phyloP scores from a whole-genome alignment of 345 rosid genomes.

The Syzygium aqueum region DNA sequence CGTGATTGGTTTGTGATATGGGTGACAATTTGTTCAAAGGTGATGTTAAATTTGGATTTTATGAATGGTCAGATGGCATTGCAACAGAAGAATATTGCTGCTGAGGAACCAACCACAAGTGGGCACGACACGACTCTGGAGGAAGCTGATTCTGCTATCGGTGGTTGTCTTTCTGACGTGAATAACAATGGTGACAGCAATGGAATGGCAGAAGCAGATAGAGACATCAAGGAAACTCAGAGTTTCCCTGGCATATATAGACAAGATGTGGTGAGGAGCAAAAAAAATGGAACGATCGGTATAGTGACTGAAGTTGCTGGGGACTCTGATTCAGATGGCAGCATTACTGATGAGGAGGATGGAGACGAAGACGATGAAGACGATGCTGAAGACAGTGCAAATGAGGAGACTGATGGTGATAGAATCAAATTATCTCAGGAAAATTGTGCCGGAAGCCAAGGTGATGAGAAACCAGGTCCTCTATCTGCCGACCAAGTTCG shows the following conservation, averaged over 20 bases:
- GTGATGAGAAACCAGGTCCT: constrained; percentile 35
- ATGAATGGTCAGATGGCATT: constrained; percentile 47
- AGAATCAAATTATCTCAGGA: not conserved
- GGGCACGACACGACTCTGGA: constrained; percentile 4
- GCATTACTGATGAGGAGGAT: constrained; percentile 50
- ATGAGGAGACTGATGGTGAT: constrained; percentile 13
- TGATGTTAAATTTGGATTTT: not conserved
- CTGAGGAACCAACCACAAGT: constrained; percentile 12
- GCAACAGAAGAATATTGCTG: constrained; percentile 23
- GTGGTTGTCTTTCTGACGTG: constrained; percentile 15
- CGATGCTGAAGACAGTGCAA: constrained; percentile 9
- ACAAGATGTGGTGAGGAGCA: constrained; percentile 75
- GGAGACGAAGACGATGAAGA: constrained; percentile 32
- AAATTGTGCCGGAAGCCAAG: constrained; percentile 18
- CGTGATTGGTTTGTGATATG: not conserved
- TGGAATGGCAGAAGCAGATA: constrained; percentile 11
- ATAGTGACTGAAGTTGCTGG: constrained; percentile 89
- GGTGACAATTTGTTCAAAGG: not conserved
- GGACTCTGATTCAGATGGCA: constrained; percentile 85
- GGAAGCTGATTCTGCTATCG: constrained; percentile 12
- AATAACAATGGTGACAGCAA: constrained; percentile 10
- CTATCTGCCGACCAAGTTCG: constrained; percentile 78
- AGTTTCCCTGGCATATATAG: constrained; percentile 46
- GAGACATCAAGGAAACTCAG: constrained; percentile 16
- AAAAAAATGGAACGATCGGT: constrained; percentile 45